These are phyloP conservation scores for Solanum megistacrolobum DNA, from an alignment of 257 asterid species.

Conservation along the genomic window DNA sequence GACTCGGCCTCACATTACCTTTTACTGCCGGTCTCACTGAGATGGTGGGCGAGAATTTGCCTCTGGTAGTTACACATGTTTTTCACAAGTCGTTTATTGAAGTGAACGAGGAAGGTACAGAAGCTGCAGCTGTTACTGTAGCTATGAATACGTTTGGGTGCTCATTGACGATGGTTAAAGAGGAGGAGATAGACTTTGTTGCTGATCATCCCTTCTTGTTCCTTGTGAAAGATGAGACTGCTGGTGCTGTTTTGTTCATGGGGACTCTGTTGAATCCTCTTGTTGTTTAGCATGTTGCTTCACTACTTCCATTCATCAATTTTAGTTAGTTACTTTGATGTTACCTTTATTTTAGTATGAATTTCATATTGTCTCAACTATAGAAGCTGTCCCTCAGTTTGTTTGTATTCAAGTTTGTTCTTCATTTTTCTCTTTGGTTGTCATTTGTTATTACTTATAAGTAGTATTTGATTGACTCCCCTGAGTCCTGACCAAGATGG, in stretches of 20 bases:
- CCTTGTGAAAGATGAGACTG: constrained; percentile 18
- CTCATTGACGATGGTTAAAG: neutral
- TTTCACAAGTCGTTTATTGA: constrained; percentile 9
- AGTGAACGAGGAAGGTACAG: neutral
- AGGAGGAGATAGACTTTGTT: neutral
- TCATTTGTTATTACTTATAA: neutral
- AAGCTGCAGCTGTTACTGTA: constrained; percentile 23
- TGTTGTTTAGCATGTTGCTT: neutral
- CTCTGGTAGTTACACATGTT: neutral
- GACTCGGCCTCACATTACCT: neutral
- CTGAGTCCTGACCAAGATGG: neutral
- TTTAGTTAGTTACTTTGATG: neutral
- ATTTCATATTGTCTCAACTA: neutral
- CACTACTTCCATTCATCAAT: constrained; percentile 5
- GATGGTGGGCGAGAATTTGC: constrained; percentile 9
- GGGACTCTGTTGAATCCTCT: constrained; percentile 23
- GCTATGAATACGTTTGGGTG: neutral
- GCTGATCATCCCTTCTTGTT: neutral
- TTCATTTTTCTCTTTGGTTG: neutral
- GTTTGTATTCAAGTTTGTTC: neutral
- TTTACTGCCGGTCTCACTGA: constrained; percentile 12
- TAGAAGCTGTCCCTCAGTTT: neutral
- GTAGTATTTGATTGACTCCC: neutral
- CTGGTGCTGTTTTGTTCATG: constrained; percentile 14
- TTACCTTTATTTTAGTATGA: neutral